Percentiles rank a stretch among this genome's conserved stretches.
phyloP scores from a whole-genome alignment of 768 basidiomycete genomes.

The Neoboletus subvelutipes region DNA sequence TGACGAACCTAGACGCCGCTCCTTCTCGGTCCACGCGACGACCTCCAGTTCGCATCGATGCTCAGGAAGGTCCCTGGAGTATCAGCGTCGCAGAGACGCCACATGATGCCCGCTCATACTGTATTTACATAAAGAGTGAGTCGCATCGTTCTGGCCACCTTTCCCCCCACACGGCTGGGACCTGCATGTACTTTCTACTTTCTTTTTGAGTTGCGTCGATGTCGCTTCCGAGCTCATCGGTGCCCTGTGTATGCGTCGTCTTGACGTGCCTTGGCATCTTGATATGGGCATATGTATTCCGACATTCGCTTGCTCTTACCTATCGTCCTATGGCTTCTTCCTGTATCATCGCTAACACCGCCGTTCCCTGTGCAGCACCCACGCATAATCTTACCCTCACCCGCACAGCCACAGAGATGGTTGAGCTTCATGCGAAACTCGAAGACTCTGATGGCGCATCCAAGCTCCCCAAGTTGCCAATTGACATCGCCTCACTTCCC shows the following conservation, averaged over 20 bases:
- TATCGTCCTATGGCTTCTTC: conserved; percentile 18
- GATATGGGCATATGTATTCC: conserved; percentile 13
- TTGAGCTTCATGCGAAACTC: conserved; percentile 82
- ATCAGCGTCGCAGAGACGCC: conserved; percentile 87
- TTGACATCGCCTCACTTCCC: conserved; percentile 55
- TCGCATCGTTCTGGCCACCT: conserved; percentile 24
- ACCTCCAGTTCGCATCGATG: conserved; percentile 62
- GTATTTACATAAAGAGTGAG: conserved; percentile 90
- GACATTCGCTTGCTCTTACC: conserved; percentile 13
- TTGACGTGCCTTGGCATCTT: conserved; percentile 16
- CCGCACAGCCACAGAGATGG: conserved; percentile 70
- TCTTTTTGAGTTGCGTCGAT: conserved; percentile 23
- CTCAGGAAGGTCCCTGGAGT: conserved; percentile 82
- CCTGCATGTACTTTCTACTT: conserved; percentile 17
- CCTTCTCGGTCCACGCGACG: conserved; percentile 43
- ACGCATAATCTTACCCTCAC: conserved; percentile 89
- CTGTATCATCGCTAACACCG: conserved; percentile 29
- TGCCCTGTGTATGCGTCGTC: conserved; percentile 18
- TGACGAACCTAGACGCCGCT: conserved; percentile 45
- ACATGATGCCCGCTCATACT: conserved; percentile 65
- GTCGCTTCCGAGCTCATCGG: conserved; percentile 29
- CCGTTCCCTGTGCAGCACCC: conserved; percentile 55
- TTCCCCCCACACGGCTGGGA: conserved; percentile 17
- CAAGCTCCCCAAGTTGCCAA: conserved; percentile 60
- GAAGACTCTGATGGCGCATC: conserved; percentile 57